Percentiles rank a stretch among this genome's conserved stretches.
Evolutionary conservation across 31 red algal species (phyloP).

Genomic region (Odonthalia washingtoniensis): DNA sequence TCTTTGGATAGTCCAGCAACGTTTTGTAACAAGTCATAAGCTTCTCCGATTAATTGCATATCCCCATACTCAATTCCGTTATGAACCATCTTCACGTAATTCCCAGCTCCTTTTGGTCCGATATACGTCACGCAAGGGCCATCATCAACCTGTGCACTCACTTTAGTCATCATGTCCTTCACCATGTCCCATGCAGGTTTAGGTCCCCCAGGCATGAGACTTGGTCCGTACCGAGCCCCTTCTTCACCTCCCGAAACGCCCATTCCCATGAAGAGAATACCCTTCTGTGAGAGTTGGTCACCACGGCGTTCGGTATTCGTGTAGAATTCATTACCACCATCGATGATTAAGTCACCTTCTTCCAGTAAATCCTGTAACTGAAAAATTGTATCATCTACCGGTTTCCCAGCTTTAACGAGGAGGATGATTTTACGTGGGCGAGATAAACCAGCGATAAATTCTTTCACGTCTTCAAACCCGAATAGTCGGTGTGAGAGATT

Average conservation of each 20-base stretch:
- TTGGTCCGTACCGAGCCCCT: slow-evolving; percentile 93
- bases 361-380: slow-evolving; percentile 71
- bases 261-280: slow-evolving; percentile 95
- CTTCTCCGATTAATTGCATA: slow-evolving; percentile 99
- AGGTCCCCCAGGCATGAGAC: slow-evolving; percentile 97
- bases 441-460: slow-evolving; percentile 71
- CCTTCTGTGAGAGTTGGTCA: slow-evolving; percentile 56
- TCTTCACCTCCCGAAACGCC: slow-evolving; percentile 99
- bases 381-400: slow-evolving; percentile 92
- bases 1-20: slow-evolving; percentile 39
- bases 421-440: slow-evolving; percentile 91
- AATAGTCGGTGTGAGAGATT: slow-evolving; percentile 37
- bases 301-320: slow-evolving; percentile 90
- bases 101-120: slow-evolving; percentile 91
- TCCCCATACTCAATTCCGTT: slow-evolving; percentile 99
- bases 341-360: slow-evolving; percentile 97
- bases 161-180: slow-evolving; percentile 69
- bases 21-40: slow-evolving; percentile 81
- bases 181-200: slow-evolving; percentile 68
- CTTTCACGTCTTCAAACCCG: slow-evolving; percentile 70
- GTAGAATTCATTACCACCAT: slow-evolving; percentile 99
- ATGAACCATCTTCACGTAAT: slow-evolving; percentile 99
- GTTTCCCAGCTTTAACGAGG: slow-evolving; percentile 93
- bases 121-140: slow-evolving; percentile 95
- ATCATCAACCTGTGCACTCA: slow-evolving; percentile 94